Evolutionary conservation across 2,329 filamentous ascomycete species (phyloP).

Genomic region (Penicillium freii): DNA sequence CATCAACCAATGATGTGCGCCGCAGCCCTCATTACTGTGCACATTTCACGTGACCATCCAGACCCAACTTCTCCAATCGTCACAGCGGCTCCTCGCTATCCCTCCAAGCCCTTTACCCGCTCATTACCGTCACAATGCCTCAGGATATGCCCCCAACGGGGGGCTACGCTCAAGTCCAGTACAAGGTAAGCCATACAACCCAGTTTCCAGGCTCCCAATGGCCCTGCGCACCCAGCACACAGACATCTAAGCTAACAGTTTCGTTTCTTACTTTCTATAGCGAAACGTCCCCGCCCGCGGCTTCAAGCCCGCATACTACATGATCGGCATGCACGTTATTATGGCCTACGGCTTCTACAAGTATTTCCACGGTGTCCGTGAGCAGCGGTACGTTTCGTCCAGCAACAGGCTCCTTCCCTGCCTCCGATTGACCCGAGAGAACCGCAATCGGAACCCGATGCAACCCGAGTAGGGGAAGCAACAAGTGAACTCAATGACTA

Average conservation of each 20-base stretch:
- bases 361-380: constrained; percentile 75
- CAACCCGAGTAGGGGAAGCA: background rate
- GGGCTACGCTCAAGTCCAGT: constrained; percentile 95
- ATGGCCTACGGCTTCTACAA: constrained; percentile 92
- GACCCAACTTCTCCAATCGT: constrained; percentile 31
- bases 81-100: constrained; percentile 20
- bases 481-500: background rate
- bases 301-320: constrained; percentile 77
- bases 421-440: constrained; percentile 14
- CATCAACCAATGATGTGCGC: constrained; percentile 29
- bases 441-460: constrained; percentile 11
- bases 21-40: constrained; percentile 34
- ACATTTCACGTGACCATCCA: constrained; percentile 28
- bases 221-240: constrained; percentile 1
- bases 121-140: constrained; percentile 63
- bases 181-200: constrained; percentile 67
- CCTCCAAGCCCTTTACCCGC: constrained; percentile 21
- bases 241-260: constrained; percentile 8
- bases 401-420: constrained; percentile 1
- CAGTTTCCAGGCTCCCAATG: background rate
- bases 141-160: constrained; percentile 96
- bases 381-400: constrained; percentile 72
- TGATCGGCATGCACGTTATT: constrained; percentile 71
- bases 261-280: constrained; percentile 44
- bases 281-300: constrained; percentile 90